Evolutionary conservation across 768 basidiomycete species (phyloP), one percentile per base, ranked within the genome.

Genomic region (Hypholoma fasciculare): DNA sequence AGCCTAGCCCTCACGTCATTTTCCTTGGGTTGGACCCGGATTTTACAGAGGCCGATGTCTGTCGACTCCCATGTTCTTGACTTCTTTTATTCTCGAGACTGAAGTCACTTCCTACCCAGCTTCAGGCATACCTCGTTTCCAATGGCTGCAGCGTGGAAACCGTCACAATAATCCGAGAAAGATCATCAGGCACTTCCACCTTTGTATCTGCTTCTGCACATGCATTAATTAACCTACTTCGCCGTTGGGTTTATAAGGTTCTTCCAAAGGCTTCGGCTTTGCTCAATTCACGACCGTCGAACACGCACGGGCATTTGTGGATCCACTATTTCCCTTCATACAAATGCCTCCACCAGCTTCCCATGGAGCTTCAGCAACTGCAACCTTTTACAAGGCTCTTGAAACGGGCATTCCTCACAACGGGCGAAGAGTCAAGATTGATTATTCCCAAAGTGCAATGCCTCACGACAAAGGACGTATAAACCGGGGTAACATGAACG

Each of bases 221-320:
- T 79, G 77, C 85, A 88, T 91, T 93, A 78, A 88, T 90, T 92
- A 77, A 91, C 88, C 73, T 87, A 77, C 74, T 77, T 81, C 78
- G 79, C 77, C 75, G 60, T 85, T 85, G 76, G 79, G 82, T 84
- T 76, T 85, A 76, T 74, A 87, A 94, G 93, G 93, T 87, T 76
- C 82, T 61, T 96, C 96, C 55, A 96, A 96, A 76, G 91, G 93
- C 69, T 98, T 98, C 71, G 97, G 95, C 58, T 99, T 99, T 74
- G 96, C 94, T 66, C 92, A 94, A 75, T 99, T 99, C 72, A 76
- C 88, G 43, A 87, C 81, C 63, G 80, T 89, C 56, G 92, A 92
- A 65, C 92, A 92, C 57, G 96, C 97, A 17, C 86, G 89, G 54
- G 86, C 90, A 12, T 98, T 98, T 71, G 88, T 99, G 71, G 88